These are phyloP conservation scores for Truncatella angustata DNA, from an alignment of 2,329 filamentous ascomycete genomes.

Conservation along the genomic window DNA sequence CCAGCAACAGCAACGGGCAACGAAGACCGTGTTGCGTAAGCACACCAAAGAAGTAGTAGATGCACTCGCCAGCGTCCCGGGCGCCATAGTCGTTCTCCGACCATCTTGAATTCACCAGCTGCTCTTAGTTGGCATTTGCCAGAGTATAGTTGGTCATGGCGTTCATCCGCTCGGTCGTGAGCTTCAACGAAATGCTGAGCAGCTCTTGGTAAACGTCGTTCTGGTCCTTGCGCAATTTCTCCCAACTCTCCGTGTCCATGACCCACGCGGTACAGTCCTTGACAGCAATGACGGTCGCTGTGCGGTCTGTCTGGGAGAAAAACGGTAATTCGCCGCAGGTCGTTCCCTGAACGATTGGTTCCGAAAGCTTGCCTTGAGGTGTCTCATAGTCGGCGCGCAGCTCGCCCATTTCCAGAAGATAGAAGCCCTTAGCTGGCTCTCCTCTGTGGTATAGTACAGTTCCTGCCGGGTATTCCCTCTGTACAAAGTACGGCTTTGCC, in stretches of 20 bases:
- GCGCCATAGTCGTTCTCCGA: not conserved
- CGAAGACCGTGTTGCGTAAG: no score
- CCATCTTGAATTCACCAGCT: not conserved
- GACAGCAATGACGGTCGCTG: slow-evolving; percentile 82
- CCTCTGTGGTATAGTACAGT: slow-evolving; percentile 76
- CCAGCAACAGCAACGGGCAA: no score
- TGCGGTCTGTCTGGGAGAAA: slow-evolving; percentile 86
- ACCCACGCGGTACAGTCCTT: slow-evolving; percentile 80
- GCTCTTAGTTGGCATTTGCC: slow-evolving; percentile 12
- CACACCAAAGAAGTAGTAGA: no score
- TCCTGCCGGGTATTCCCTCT: slow-evolving; percentile 65
- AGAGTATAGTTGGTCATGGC: slow-evolving; percentile 54
- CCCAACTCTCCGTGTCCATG: slow-evolving; percentile 71
- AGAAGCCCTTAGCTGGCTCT: slow-evolving; percentile 78
- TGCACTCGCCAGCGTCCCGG: no score
- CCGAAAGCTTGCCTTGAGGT: slow-evolving; percentile 83
- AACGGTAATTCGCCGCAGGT: slow-evolving; percentile 96
- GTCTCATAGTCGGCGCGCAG: slow-evolving; percentile 87
- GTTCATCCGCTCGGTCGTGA: slow-evolving; percentile 90
- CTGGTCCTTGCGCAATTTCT: slow-evolving; percentile 67
- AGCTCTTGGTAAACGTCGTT: slow-evolving; percentile 80
- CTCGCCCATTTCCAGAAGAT: slow-evolving; percentile 85
- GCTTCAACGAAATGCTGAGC: slow-evolving; percentile 81
- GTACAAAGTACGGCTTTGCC: slow-evolving; percentile 71
- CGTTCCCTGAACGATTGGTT: slow-evolving; percentile 90